Evolutionary conservation across 2,329 filamentous ascomycete genomes (phyloP).

Genomic region (Cercospora citrullina): DNA sequence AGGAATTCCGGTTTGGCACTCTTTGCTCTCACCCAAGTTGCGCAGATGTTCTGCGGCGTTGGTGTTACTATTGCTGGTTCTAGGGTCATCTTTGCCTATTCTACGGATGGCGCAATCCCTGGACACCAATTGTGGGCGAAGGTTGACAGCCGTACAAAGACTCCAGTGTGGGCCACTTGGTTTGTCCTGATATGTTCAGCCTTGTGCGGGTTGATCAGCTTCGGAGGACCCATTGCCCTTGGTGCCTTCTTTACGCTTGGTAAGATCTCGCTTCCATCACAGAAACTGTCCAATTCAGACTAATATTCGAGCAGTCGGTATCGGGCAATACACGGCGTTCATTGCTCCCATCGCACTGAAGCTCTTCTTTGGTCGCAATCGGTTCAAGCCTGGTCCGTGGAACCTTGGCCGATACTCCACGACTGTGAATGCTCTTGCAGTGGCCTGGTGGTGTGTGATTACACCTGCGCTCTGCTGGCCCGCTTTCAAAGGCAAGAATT

Average conservation of each 20-base stretch:
- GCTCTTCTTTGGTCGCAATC: slow-evolving; percentile 33
- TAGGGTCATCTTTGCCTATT: slow-evolving; percentile 37
- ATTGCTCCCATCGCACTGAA: slow-evolving; percentile 35
- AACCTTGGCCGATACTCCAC: slow-evolving; percentile 36
- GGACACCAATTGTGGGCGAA: slow-evolving; percentile 35
- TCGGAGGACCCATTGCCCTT: slow-evolving; percentile 36
- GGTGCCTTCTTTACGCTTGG: slow-evolving; percentile 39
- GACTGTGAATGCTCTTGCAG: slow-evolving; percentile 34
- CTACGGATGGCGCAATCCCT: slow-evolving; percentile 35
- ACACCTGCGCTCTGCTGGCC: slow-evolving; percentile 38
- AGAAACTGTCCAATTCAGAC: not conserved
- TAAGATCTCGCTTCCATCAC: not conserved
- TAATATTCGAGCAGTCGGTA: slow-evolving; percentile 18
- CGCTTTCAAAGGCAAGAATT: slow-evolving; percentile 32
- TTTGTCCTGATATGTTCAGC: slow-evolving; percentile 33
- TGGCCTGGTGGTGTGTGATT: slow-evolving; percentile 37
- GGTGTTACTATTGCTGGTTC: slow-evolving; percentile 37
- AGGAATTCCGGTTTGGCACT: slow-evolving; percentile 36
- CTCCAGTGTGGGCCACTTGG: slow-evolving; percentile 38
- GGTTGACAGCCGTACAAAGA: slow-evolving; percentile 33
- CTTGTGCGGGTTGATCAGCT: slow-evolving; percentile 34
- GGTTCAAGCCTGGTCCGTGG: slow-evolving; percentile 37
- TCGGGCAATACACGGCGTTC: slow-evolving; percentile 30
- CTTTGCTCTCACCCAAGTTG: slow-evolving; percentile 38
- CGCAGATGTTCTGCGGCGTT: slow-evolving; percentile 37